These are phyloP conservation scores for Didymella exigua DNA, from an alignment of 2,329 filamentous ascomycete species.

Conservation along the genomic window DNA sequence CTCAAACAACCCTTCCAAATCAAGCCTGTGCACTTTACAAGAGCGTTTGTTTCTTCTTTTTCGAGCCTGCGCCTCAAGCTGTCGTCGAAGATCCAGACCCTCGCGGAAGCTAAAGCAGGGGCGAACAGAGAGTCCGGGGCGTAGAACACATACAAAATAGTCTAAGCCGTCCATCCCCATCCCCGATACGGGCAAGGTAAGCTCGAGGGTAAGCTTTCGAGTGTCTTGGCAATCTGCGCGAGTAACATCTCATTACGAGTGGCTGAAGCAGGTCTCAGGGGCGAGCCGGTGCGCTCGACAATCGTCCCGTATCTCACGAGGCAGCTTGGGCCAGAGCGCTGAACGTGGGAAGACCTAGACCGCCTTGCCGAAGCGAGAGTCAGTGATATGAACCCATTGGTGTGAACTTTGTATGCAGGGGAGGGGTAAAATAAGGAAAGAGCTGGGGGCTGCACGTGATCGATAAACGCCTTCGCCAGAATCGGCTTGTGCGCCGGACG, in stretches of 20 bases:
- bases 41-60: background rate
- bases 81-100: slow-evolving; percentile 1
- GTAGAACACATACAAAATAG: slow-evolving; percentile 3
- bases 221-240: background rate
- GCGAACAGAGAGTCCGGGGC: background rate
- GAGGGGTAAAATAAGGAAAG: background rate
- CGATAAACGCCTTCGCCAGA: background rate
- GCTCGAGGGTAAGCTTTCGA: background rate
- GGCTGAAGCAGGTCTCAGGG: slow-evolving; percentile 4
- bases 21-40: background rate
- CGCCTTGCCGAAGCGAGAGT: background rate
- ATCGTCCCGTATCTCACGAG: background rate
- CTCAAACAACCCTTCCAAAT: background rate
- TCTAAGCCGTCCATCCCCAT: background rate
- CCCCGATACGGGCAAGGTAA: background rate
- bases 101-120: slow-evolving; percentile 9
- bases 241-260: background rate
- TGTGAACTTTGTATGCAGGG: background rate
- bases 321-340: background rate
- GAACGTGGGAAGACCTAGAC: background rate
- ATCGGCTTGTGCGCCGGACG: background rate
- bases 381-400: background rate
- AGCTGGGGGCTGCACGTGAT: background rate
- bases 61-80: background rate
- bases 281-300: background rate